phyloP scores from a whole-genome alignment of 345 rosid genomes.

The Garcia nutans region DNA sequence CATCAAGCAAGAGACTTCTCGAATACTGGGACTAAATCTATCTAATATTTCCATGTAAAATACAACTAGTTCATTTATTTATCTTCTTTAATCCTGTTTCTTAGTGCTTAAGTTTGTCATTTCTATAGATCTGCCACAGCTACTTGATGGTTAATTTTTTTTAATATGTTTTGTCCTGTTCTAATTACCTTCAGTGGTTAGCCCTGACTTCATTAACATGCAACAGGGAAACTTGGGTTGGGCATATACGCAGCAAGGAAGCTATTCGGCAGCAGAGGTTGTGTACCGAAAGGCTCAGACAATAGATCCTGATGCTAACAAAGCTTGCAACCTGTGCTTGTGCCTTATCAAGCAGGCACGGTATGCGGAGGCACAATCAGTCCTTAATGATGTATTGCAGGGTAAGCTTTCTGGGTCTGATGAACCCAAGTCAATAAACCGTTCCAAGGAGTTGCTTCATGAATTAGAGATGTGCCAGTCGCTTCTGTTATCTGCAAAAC shows the following conservation, averaged over 20 bases:
- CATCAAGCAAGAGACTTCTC: constrained; percentile 78
- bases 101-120: neutral
- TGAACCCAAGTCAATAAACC: constrained; percentile 49
- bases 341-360: constrained; percentile 73
- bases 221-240: constrained; percentile 97
- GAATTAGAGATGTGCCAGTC: constrained; percentile 6
- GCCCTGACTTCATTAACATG: neutral
- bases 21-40: constrained; percentile 57
- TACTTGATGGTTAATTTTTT: neutral
- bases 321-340: constrained; percentile 76
- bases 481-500: neutral
- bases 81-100: neutral
- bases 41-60: neutral
- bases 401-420: constrained; percentile 57
- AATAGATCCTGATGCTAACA: constrained; percentile 85
- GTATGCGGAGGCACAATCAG: constrained; percentile 46
- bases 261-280: constrained; percentile 76
- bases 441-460: constrained; percentile 35
- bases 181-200: no score
- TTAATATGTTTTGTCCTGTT: neutral
- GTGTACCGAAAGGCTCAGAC: constrained; percentile 80
- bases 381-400: constrained; percentile 45
- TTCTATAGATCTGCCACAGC: neutral
- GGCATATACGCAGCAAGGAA: constrained; percentile 93
- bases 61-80: neutral